Evolutionary conservation across 352 stramenopile species (phyloP), one percentile per base, ranked within the genome.

Genomic region (Phytopythium delawarense): DNA sequence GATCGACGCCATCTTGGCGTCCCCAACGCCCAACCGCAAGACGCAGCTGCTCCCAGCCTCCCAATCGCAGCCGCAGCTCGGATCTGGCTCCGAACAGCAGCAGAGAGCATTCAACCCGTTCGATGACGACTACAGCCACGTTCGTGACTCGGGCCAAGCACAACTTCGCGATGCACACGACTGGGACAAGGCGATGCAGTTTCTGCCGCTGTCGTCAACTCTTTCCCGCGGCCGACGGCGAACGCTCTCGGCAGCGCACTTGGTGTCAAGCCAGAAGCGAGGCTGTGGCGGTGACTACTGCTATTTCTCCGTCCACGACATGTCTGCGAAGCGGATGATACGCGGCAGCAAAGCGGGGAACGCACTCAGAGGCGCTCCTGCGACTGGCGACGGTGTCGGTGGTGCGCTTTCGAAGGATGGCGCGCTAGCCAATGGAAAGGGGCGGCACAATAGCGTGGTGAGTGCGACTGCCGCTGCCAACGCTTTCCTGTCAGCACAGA

Each of bases 231-330:
- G 68, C 3, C 68, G 81, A 2, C 63, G 77, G 1, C 79, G 84
- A 18, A 70, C 75, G 4, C 52, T 89, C 12, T 88, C 84, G 16
- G 84, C 82, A 18, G 74, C 79, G 16, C 80, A 91, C 49, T 65
- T 94, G 7, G 69, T 80, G 18, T 94, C 79, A 15, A 93, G 84
- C 56, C 84, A 93, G 42, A 89, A 88, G 60, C 71, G 69, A 48
- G 84, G 84, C 16, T 94, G 84, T 48, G 79, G 71, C 15, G 84
- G 84, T 13, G 84, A 94, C 53, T 90, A 83, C 45, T 94, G 84
- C 34, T 65, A 76, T 20, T 58, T 88, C 15, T 73, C 77, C 2
- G 65, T 79, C n/a, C 57, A 63, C 4, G 64, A 73, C 11, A 72
- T 84, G 40, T 69, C 76, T 13, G 53, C 68, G 8, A 80, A 72